Conservation (phyloP, 2,329 filamentous ascomycete species). For the Hymenotorrendiella dingleyae region DNA sequence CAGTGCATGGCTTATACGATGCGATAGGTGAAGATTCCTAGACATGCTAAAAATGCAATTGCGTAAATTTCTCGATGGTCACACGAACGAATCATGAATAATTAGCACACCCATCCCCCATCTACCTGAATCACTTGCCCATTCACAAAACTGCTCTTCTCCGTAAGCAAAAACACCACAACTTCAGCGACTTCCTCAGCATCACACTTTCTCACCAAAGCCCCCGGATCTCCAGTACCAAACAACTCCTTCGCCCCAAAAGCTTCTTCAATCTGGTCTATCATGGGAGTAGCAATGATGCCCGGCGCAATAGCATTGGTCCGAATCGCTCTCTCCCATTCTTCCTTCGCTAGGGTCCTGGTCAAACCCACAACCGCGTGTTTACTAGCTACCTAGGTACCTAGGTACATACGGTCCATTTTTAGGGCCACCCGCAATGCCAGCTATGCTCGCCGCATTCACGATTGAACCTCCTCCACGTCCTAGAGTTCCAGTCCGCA, state of each 20-base stretch:
- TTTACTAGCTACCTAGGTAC: conserved; percentile 28
- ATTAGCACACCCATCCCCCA: conserved; percentile 6
- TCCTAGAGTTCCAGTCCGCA: conserved; percentile 25
- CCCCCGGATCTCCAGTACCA: conserved; percentile 1
- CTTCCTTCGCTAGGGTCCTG: conserved; percentile 28
- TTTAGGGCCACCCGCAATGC: conserved; percentile 30
- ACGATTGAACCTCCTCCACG: conserved; percentile 53
- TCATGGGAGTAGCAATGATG: conserved; percentile 2
- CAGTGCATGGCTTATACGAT: too few species aligned
- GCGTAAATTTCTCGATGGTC: too few species aligned
- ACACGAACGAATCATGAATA: too few species aligned
- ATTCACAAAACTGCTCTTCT: conserved; percentile 3
- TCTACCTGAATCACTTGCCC: neutral
- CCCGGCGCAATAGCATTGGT: conserved; percentile 15
- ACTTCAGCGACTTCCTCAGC: conserved; percentile 3
- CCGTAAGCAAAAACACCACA: conserved; percentile 1
- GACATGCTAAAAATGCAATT: too few species aligned
- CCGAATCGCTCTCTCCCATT: conserved; percentile 10
- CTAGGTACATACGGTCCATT: conserved; percentile 25
- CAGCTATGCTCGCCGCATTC: conserved; percentile 41
- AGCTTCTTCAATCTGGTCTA: neutral
- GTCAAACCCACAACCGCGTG: conserved; percentile 30
- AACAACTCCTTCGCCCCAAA: neutral
- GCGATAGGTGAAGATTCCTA: too few species aligned
- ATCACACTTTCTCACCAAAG: conserved; percentile 1